Conservation (phyloP, 78 protist species). For the Chrysochromulina tobinii region DNA sequence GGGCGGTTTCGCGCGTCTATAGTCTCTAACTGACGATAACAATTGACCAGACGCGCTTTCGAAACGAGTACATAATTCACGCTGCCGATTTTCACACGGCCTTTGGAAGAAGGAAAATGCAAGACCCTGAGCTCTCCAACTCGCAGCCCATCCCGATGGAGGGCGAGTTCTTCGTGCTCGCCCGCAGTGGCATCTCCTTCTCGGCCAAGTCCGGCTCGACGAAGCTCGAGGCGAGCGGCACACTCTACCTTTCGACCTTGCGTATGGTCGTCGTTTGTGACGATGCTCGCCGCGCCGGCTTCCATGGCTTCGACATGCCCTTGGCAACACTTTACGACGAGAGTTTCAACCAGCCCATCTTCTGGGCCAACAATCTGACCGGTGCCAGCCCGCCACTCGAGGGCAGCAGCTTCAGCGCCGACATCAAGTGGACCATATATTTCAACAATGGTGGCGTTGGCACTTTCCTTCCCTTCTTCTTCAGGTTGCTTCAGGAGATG, state of each 20-base stretch:
- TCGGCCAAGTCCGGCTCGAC: neutral
- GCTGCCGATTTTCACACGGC: too few relatives aligned
- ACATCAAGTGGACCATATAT: neutral
- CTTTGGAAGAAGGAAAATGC: neutral
- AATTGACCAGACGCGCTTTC: too few relatives aligned
- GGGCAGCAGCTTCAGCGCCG: neutral
- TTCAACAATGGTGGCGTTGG: neutral
- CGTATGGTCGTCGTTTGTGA: too few relatives aligned
- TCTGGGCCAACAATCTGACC: neutral
- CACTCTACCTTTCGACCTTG: neutral
- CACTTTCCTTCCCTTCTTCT: neutral
- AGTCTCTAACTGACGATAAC: too few relatives aligned
- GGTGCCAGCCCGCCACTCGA: neutral
- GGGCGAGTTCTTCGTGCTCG: neutral
- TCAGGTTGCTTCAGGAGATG: neutral
- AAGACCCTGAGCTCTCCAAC: neutral
- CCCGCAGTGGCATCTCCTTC: neutral
- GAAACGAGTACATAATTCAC: too few relatives aligned
- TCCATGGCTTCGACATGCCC: neutral
- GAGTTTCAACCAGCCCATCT: constrained; percentile 14
- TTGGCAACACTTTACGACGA: neutral
- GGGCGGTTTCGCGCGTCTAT: too few relatives aligned
- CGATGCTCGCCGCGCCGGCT: neutral
- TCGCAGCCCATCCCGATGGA: neutral
- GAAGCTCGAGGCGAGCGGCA: neutral